phyloP scores from a whole-genome alignment of 495 filamentous ascomycete genomes.

The Penicillium lividum region DNA sequence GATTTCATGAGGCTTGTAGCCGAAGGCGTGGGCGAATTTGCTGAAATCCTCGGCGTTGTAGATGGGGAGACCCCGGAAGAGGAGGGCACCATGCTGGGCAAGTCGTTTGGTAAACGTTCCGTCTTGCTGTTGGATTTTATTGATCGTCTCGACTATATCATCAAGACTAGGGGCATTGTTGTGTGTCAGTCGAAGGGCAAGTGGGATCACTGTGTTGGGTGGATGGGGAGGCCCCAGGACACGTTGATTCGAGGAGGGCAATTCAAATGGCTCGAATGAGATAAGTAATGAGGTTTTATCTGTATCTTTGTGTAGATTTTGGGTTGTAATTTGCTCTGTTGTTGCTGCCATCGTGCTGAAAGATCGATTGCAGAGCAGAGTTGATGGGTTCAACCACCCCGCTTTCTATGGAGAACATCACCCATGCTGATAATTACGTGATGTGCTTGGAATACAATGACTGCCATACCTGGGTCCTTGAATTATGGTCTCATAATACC shows the following conservation, averaged over 20 bases:
- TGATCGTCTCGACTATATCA: constrained; percentile 30
- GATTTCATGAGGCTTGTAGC: constrained; percentile 55
- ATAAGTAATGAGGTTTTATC: neutral
- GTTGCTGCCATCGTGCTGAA: neutral
- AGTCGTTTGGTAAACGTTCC: constrained; percentile 62
- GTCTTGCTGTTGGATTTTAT: constrained; percentile 50
- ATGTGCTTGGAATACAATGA: neutral
- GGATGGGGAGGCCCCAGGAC: constrained; percentile 43
- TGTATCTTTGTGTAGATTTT: neutral
- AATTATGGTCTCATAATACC: neutral
- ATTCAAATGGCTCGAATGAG: constrained; percentile 65
- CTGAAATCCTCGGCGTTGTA: constrained; percentile 45
- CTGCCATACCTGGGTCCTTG: neutral
- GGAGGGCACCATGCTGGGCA: constrained; percentile 37
- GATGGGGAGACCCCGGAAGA: constrained; percentile 38
- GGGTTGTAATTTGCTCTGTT: neutral
- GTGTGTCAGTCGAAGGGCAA: constrained; percentile 40
- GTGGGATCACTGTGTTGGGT: constrained; percentile 38
- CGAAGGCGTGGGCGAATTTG: constrained; percentile 55
- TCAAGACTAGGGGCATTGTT: constrained; percentile 29
- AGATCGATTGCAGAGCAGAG: neutral
- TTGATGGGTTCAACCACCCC: neutral
- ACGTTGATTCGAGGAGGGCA: constrained; percentile 56
- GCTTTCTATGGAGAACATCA: neutral
- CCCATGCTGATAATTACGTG: neutral